Evolutionary conservation across 495 filamentous ascomycete species (phyloP).

Genomic region (Hypomontagnella monticulosa): DNA sequence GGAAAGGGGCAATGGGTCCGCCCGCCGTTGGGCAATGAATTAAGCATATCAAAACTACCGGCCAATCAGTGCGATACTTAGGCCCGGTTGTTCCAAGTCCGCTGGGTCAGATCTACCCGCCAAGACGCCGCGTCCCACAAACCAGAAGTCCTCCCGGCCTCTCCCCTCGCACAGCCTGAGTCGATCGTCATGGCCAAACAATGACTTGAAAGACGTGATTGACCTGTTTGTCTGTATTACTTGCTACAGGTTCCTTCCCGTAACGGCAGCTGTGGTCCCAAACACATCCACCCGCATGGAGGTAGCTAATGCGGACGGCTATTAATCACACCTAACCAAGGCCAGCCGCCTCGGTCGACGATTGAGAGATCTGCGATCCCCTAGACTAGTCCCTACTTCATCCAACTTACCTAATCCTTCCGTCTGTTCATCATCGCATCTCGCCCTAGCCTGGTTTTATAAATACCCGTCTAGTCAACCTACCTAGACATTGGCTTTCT

Average conservation of each 20-base stretch:
- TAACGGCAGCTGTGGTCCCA: conserved; percentile 33
- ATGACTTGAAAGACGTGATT: conserved; percentile 34
- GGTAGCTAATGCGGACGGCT: conserved; percentile 15
- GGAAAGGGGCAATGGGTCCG: conserved; percentile 19
- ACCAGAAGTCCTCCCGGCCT: conserved; percentile 27
- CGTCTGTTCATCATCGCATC: conserved; percentile 26
- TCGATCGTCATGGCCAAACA: conserved; percentile 34
- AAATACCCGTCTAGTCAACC: conserved; percentile 26
- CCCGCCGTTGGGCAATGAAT: conserved; percentile 23
- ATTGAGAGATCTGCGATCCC: conserved; percentile 34
- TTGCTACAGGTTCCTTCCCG: conserved; percentile 23
- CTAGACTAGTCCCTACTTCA: conserved; percentile 24
- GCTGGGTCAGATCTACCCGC: conserved; percentile 38
- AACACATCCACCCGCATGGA: conserved; percentile 25
- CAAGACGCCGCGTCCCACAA: conserved; percentile 36
- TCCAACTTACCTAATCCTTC: conserved; percentile 31
- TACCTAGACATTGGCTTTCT: conserved; percentile 6
- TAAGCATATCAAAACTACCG: conserved; percentile 26
- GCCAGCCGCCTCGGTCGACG: conserved; percentile 27
- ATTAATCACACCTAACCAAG: conserved; percentile 19
- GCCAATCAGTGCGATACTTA: conserved; percentile 32
- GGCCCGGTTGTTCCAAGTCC: conserved; percentile 23
- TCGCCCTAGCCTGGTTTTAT: conserved; percentile 10
- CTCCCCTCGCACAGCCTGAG: conserved; percentile 34
- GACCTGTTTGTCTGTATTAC: conserved; percentile 22